Conservation (phyloP, 2,329 filamentous ascomycete genomes). For the Colletotrichum sp. region DNA sequence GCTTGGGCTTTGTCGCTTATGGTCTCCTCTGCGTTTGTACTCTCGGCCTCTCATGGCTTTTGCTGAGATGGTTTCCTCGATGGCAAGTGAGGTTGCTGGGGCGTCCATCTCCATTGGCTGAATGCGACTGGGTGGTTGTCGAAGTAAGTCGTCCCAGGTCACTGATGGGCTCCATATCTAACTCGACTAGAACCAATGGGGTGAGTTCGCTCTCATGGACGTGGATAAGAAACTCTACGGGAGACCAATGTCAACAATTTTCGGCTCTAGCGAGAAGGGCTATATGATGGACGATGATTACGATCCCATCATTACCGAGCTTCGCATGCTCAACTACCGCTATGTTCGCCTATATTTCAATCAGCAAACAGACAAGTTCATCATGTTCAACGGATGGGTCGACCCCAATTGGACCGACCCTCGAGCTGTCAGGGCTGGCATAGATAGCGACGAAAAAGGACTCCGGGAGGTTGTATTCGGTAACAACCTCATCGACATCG, state of each 20-base stretch:
- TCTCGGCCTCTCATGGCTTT: slow-evolving; percentile 78
- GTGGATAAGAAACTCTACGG: slow-evolving; percentile 62
- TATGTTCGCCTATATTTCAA: slow-evolving; percentile 95
- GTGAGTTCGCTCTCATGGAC: slow-evolving; percentile 81
- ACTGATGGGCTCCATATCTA: not conserved
- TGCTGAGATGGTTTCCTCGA: slow-evolving; percentile 88
- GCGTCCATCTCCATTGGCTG: slow-evolving; percentile 67
- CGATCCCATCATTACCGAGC: slow-evolving; percentile 76
- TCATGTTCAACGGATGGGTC: slow-evolving; percentile 89
- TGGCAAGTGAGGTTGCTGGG: slow-evolving; percentile 84
- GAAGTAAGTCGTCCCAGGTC: slow-evolving; percentile 59
- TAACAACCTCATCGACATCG: slow-evolving; percentile 87
- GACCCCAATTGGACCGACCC: slow-evolving; percentile 88
- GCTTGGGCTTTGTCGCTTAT: slow-evolving; percentile 72
- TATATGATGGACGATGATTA: slow-evolving; percentile 68
- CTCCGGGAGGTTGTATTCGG: slow-evolving; percentile 87
- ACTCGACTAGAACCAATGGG: slow-evolving; percentile 81
- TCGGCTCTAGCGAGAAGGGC: slow-evolving; percentile 70
- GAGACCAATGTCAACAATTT: slow-evolving; percentile 64
- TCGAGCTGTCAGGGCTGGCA: slow-evolving; percentile 74
- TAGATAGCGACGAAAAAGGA: slow-evolving; percentile 88
- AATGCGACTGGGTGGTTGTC: slow-evolving; percentile 90
- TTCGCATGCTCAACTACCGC: slow-evolving; percentile 86
- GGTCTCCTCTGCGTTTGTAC: slow-evolving; percentile 73
- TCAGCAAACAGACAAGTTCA: slow-evolving; percentile 85